Conservation (phyloP, 805 yeast genomes). For the Yamadazyma laniorum region DNA sequence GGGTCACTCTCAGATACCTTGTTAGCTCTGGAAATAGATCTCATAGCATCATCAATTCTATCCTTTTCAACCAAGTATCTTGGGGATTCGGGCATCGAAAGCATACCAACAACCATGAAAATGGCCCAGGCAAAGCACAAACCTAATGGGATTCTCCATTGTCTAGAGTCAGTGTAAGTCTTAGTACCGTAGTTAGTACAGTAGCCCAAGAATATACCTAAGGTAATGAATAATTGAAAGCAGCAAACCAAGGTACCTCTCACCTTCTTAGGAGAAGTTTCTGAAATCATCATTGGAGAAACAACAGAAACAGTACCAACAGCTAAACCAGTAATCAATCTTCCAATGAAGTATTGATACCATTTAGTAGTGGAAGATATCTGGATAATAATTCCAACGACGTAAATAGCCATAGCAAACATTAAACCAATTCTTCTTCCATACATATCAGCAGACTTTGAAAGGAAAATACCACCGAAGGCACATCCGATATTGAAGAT, state of each 20-base stretch:
- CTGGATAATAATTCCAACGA: slow-evolving; percentile 60
- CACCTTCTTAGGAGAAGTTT: slow-evolving; percentile 65
- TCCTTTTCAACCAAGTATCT: slow-evolving; percentile 54
- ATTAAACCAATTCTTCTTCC: slow-evolving; percentile 62
- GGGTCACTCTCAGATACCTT: slow-evolving; percentile 53
- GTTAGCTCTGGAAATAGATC: slow-evolving; percentile 56
- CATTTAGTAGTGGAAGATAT: slow-evolving; percentile 53
- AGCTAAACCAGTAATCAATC: slow-evolving; percentile 71
- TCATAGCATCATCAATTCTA: slow-evolving; percentile 51
- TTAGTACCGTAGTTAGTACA: slow-evolving; percentile 64
- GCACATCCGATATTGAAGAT: slow-evolving; percentile 71
- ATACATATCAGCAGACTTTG: slow-evolving; percentile 53
- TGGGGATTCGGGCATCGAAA: slow-evolving; percentile 68
- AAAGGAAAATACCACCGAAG: slow-evolving; percentile 61
- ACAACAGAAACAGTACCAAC: slow-evolving; percentile 71
- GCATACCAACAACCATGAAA: slow-evolving; percentile 49
- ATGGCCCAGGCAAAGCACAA: slow-evolving; percentile 53
- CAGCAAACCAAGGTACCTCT: slow-evolving; percentile 71
- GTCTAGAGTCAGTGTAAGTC: slow-evolving; percentile 47
- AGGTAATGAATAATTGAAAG: slow-evolving; percentile 67
- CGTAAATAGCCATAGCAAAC: slow-evolving; percentile 52
- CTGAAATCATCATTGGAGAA: slow-evolving; percentile 65
- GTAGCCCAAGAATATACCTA: slow-evolving; percentile 70
- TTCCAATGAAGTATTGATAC: slow-evolving; percentile 65
- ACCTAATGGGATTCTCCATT: slow-evolving; percentile 69